Percentiles rank a stretch among this genome's conserved stretches.
phyloP scores from a whole-genome alignment of 805 yeast species.

The Spathaspora hagerdaliae region DNA sequence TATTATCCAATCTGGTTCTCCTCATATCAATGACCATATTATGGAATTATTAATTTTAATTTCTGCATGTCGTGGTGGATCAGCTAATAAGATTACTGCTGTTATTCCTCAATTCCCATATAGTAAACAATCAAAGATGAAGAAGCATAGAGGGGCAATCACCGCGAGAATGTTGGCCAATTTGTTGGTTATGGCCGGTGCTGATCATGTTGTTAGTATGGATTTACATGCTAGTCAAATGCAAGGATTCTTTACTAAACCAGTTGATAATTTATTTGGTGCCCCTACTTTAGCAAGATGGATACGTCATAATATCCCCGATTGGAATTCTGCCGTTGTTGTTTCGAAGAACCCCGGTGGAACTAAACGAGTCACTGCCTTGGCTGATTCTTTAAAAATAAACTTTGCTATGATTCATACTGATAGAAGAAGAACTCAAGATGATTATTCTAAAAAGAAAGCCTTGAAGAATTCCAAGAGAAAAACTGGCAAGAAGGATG shows the following conservation, averaged over 20 bases:
- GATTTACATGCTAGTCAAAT: slow-evolving; percentile 95
- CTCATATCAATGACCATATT: slow-evolving; percentile 85
- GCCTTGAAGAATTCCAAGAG: slow-evolving; percentile 27
- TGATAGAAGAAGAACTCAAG: slow-evolving; percentile 88
- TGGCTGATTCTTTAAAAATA: slow-evolving; percentile 94
- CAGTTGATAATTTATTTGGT: slow-evolving; percentile 94
- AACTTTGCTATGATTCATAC: slow-evolving; percentile 99
- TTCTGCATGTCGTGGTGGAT: slow-evolving; percentile 95
- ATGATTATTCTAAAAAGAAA: slow-evolving; percentile 47
- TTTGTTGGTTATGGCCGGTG: slow-evolving; percentile 94
- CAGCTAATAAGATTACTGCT: slow-evolving; percentile 96
- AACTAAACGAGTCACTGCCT: slow-evolving; percentile 93
- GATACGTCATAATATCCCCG: slow-evolving; percentile 87
- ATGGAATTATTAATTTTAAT: slow-evolving; percentile 94
- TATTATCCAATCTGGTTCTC: slow-evolving; percentile 84
- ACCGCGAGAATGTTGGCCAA: slow-evolving; percentile 98
- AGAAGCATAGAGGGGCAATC: slow-evolving; percentile 97
- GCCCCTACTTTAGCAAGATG: slow-evolving; percentile 95
- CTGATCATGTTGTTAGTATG: slow-evolving; percentile 97
- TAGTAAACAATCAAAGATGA: slow-evolving; percentile 96
- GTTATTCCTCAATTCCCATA: slow-evolving; percentile 98
- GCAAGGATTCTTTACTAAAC: slow-evolving; percentile 98
- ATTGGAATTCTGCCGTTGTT: slow-evolving; percentile 85
- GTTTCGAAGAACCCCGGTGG: slow-evolving; percentile 99
- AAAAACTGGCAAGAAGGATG: slow-evolving; percentile 34